Conservation (phyloP, 1,284 basidiomycete species). For the Fomitopsis palustris region DNA sequence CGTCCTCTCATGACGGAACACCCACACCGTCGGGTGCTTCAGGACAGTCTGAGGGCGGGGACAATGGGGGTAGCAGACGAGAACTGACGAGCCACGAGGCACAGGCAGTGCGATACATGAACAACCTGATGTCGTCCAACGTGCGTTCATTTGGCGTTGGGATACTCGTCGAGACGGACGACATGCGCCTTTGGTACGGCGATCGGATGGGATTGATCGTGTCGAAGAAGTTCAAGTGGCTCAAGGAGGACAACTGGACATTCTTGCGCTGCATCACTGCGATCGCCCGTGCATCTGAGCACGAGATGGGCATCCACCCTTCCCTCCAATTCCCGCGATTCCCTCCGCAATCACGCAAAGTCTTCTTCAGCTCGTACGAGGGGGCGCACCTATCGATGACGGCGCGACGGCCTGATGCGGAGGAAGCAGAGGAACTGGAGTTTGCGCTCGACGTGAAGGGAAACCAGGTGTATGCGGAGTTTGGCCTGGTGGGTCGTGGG, state of each 20-base stretch:
- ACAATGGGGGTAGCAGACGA: neutral
- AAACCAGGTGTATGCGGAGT: neutral
- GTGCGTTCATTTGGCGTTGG: neutral
- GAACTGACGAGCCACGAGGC: neutral
- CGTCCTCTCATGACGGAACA: no score
- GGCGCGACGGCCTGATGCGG: neutral
- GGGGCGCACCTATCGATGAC: neutral
- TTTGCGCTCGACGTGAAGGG: neutral
- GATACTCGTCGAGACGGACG: neutral
- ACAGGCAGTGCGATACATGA: neutral
- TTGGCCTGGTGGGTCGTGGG: constrained; percentile 4
- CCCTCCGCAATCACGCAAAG: neutral
- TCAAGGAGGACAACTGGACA: neutral
- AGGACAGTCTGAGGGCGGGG: neutral
- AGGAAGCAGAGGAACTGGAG: neutral
- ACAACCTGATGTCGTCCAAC: neutral
- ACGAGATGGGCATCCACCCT: neutral
- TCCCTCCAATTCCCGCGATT: neutral
- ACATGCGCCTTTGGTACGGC: neutral
- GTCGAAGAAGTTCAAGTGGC: neutral
- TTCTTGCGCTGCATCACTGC: neutral
- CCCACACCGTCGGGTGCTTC: no score
- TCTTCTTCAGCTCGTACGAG: neutral
- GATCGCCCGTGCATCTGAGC: neutral
- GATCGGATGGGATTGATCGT: neutral